Conservation (phyloP, 768 basidiomycete species). For the Saitozyma sp. region DNA sequence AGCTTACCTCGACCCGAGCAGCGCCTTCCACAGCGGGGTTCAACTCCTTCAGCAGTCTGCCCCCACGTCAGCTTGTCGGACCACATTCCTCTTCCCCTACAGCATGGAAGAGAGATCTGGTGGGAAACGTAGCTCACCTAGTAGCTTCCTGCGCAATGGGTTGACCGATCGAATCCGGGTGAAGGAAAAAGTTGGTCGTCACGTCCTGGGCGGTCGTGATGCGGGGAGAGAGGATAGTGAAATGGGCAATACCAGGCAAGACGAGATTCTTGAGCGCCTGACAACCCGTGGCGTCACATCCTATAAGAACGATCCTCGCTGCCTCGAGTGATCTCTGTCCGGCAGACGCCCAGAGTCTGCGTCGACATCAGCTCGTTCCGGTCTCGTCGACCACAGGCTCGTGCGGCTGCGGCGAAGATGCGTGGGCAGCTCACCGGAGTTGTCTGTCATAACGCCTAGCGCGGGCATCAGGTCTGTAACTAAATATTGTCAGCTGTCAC, state of each 20-base stretch:
- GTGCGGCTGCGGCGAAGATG: background rate
- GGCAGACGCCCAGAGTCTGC: conserved; percentile 85
- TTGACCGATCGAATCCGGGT: conserved; percentile 74
- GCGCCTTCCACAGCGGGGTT: conserved; percentile 80
- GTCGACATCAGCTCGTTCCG: conserved; percentile 3
- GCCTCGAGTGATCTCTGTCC: conserved; percentile 88
- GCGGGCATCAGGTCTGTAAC: conserved; percentile 76
- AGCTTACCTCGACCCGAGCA: conserved; percentile 60
- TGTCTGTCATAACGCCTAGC: conserved; percentile 93
- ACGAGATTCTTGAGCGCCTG: conserved; percentile 95
- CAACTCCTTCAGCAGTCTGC: conserved; percentile 68
- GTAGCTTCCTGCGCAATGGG: conserved; percentile 77
- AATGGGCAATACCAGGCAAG: conserved; percentile 89
- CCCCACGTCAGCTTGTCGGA: background rate
- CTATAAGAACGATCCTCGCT: conserved; percentile 76
- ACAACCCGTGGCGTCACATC: conserved; percentile 77
- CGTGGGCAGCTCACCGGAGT: conserved; percentile 63
- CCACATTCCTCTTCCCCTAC: background rate
- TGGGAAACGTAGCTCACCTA: conserved; percentile 43
- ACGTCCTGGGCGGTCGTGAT: conserved; percentile 71
- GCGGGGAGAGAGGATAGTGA: conserved; percentile 78
- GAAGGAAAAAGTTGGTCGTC: conserved; percentile 95
- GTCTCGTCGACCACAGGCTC: background rate
- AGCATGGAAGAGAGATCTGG: background rate
- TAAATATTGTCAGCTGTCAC: conserved; percentile 30